Conservation (phyloP, 352 stramenopile genomes). For the Phytophthora pistaciae region DNA sequence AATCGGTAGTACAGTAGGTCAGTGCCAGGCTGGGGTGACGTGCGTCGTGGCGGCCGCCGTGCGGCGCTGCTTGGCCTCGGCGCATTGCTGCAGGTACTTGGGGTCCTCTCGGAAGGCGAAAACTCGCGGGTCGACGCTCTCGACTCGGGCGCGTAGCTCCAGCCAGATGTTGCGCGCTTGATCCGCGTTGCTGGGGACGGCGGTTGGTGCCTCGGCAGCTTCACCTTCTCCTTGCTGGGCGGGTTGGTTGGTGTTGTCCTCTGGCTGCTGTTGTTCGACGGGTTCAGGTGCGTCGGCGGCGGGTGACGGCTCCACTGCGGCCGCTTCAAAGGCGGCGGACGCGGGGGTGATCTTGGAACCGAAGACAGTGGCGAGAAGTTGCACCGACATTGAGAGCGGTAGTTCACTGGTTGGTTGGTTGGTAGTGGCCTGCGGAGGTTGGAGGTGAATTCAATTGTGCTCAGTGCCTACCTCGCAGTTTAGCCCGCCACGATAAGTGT, state of each 20-base stretch:
- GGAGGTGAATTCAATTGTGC: conserved; percentile 16
- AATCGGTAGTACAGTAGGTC: not conserved
- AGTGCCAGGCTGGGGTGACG: conserved; percentile 29
- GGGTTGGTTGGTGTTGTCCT: not conserved
- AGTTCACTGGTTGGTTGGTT: not conserved
- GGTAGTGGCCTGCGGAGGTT: not conserved
- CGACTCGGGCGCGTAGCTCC: conserved; percentile 30
- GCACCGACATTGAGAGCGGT: conserved; percentile 18
- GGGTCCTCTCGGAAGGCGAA: conserved; percentile 31
- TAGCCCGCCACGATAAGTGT: not conserved
- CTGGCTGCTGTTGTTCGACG: not conserved
- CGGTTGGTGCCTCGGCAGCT: not conserved
- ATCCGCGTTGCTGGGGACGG: conserved; percentile 1
- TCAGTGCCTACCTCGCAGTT: not conserved
- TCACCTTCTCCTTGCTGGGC: not conserved
- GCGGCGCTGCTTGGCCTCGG: conserved; percentile 31
- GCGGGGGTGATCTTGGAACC: conserved; percentile 8
- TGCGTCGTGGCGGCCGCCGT: conserved; percentile 19
- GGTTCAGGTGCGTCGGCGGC: not conserved
- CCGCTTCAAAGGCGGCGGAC: not conserved
- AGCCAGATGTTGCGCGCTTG: conserved; percentile 22
- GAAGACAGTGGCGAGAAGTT: conserved; percentile 7
- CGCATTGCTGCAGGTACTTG: conserved; percentile 34
- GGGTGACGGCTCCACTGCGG: not conserved
- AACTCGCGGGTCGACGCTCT: conserved; percentile 33